Conservation (phyloP, 2,329 filamentous ascomycete genomes). For the Tolypocladium cylindrosporum region DNA sequence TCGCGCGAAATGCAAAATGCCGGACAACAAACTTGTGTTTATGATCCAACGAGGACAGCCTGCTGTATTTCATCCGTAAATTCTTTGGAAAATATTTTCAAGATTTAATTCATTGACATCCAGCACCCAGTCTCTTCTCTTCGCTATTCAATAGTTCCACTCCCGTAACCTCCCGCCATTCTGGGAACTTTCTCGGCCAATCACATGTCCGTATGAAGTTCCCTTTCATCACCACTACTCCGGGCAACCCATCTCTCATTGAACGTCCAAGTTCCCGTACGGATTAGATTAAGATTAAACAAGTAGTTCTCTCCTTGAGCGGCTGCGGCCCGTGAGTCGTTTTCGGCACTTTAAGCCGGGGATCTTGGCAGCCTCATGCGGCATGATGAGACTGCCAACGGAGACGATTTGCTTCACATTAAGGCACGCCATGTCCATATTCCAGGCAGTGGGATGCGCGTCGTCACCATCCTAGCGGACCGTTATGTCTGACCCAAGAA, state of each 20-base stretch:
- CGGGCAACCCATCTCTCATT: not conserved
- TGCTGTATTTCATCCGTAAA: not conserved
- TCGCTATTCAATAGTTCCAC: not conserved
- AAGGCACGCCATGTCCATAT: too few relatives aligned
- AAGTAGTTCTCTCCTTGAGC: not conserved
- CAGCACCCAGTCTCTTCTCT: not conserved
- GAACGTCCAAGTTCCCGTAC: not conserved
- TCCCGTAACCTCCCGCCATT: too few relatives aligned
- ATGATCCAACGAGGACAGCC: not conserved
- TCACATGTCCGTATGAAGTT: slow-evolving; percentile 5
- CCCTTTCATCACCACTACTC: not conserved
- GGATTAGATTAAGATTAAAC: not conserved
- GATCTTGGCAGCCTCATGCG: not conserved
- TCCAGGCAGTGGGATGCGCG: not conserved
- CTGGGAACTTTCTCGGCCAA: slow-evolving; percentile 21
- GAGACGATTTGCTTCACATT: not conserved
- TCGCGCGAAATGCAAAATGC: not conserved
- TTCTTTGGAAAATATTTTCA: not conserved
- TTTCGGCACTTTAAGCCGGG: not conserved
- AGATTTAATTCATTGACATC: not conserved
- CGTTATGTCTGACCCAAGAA: not conserved
- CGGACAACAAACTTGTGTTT: too few relatives aligned
- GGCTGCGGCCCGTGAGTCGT: not conserved
- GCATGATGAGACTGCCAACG: not conserved
- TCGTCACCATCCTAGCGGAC: not conserved